These are phyloP conservation scores for Boletus rufocinnamomeus DNA, from an alignment of 768 basidiomycete species.

Conservation along the genomic window DNA sequence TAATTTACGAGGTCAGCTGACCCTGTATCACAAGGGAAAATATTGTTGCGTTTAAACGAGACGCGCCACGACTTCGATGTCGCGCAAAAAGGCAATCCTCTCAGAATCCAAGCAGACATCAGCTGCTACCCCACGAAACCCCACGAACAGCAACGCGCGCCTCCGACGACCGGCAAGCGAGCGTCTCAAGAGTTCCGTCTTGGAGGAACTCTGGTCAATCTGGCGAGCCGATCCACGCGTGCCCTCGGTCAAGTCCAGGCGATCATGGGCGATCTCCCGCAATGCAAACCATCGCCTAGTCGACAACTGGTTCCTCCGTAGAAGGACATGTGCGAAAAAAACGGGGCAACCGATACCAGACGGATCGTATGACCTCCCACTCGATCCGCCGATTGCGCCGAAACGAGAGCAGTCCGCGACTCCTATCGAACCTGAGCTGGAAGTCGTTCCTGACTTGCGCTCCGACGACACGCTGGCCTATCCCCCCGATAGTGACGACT, in stretches of 20 bases:
- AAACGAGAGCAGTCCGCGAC: slow-evolving; percentile 13
- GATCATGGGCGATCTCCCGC: slow-evolving; percentile 29
- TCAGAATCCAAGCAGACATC: not conserved
- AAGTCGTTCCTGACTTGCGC: slow-evolving; percentile 3
- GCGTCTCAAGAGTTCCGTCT: slow-evolving; percentile 10
- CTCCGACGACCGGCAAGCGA: slow-evolving; percentile 11
- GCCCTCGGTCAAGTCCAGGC: slow-evolving; percentile 31
- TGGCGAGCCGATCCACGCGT: slow-evolving; percentile 33
- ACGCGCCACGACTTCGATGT: slow-evolving; percentile 14
- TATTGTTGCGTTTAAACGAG: not conserved
- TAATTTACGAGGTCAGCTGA: slow-evolving; percentile 17
- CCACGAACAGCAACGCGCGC: slow-evolving; percentile 1
- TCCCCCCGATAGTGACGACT: slow-evolving; percentile 4
- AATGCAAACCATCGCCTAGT: slow-evolving; percentile 22
- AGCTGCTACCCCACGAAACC: not conserved
- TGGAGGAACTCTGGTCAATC: slow-evolving; percentile 33
- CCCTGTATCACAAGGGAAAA: not conserved
- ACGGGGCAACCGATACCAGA: slow-evolving; percentile 17
- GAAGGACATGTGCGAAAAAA: slow-evolving; percentile 28
- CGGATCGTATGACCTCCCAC: slow-evolving; percentile 27
- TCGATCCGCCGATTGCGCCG: slow-evolving; percentile 7
- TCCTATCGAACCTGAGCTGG: slow-evolving; percentile 4
- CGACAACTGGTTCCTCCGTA: slow-evolving; percentile 31
- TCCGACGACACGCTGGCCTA: slow-evolving; percentile 31
- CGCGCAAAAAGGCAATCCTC: slow-evolving; percentile 3